phyloP scores from a whole-genome alignment of 163 green algal species.

The Scenedesmus sp. region DNA sequence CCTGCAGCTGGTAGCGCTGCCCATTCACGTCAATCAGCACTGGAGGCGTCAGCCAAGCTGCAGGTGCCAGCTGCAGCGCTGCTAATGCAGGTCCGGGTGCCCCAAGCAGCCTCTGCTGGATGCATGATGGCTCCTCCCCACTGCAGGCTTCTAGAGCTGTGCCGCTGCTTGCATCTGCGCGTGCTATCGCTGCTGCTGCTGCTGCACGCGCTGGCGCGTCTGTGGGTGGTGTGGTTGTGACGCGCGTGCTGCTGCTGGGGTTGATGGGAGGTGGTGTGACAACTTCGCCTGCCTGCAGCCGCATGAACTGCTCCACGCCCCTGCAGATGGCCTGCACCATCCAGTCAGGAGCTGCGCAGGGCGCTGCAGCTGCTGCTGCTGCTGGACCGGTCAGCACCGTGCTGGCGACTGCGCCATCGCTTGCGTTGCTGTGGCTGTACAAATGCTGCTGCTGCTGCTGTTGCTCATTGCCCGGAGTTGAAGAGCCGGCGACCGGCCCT shows the following conservation, averaged over 20 bases:
- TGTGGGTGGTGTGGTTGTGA: not conserved
- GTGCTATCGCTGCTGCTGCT: not conserved
- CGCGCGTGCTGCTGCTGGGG: not conserved
- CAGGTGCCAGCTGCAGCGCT: not conserved
- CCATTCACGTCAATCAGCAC: constrained; percentile 27
- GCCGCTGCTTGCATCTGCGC: not conserved
- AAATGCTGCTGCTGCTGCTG: constrained; percentile 5
- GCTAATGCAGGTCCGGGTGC: not conserved
- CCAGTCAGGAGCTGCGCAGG: not conserved
- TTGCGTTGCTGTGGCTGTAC: not conserved
- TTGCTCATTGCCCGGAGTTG: not conserved
- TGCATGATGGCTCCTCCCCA: not conserved
- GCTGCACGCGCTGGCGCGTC: not conserved
- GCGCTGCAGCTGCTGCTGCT: not conserved
- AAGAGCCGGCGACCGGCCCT: not conserved
- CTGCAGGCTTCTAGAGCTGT: not conserved
- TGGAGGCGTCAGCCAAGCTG: not conserved
- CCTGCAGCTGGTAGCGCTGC: not conserved
- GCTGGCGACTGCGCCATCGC: not conserved
- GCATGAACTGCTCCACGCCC: constrained; percentile 23
- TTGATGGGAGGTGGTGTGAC: not conserved
- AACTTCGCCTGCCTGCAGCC: not conserved
- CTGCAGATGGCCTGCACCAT: constrained; percentile 32
- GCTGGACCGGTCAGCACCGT: not conserved
- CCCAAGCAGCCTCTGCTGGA: not conserved